Conservation (phyloP, 1,139 yeast genomes). For the Debaryomyces robertsiae region DNA sequence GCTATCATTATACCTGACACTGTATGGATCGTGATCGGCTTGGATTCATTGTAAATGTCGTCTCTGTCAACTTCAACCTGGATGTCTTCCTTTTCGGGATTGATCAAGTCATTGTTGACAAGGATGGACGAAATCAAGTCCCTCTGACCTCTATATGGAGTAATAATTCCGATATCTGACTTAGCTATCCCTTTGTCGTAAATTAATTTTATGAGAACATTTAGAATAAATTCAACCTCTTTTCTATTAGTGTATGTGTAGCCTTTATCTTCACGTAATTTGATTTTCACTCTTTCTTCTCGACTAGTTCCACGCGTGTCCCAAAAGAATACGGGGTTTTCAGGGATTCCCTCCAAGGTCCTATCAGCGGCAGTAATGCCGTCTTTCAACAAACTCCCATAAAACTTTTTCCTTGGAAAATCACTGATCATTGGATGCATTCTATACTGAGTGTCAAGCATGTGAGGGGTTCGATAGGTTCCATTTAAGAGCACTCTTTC, state of each 20-base stretch:
- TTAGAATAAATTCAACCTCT: slow-evolving; percentile 51
- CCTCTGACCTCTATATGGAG: slow-evolving; percentile 75
- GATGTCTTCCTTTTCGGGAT: slow-evolving; percentile 54
- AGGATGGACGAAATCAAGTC: slow-evolving; percentile 57
- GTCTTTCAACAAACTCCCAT: slow-evolving; percentile 55
- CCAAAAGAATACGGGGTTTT: slow-evolving; percentile 55
- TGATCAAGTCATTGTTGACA: slow-evolving; percentile 53
- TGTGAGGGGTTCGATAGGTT: slow-evolving; percentile 58
- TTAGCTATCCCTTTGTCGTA: slow-evolving; percentile 54
- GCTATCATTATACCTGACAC: slow-evolving; percentile 71
- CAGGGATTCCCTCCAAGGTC: slow-evolving; percentile 38
- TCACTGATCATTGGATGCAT: slow-evolving; percentile 71
- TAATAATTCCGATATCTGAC: slow-evolving; percentile 62
- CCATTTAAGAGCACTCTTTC: slow-evolving; percentile 61
- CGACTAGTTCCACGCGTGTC: slow-evolving; percentile 46
- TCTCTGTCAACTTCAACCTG: slow-evolving; percentile 58
- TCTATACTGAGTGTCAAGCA: slow-evolving; percentile 74
- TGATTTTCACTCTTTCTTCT: slow-evolving; percentile 50
- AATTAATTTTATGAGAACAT: slow-evolving; percentile 50
- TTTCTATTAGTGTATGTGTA: slow-evolving; percentile 55
- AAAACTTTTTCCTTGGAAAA: slow-evolving; percentile 61
- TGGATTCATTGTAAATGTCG: slow-evolving; percentile 51
- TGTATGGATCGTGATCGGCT: slow-evolving; percentile 58
- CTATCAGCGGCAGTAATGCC: slow-evolving; percentile 60
- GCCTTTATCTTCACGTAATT: slow-evolving; percentile 51